Percentiles rank a stretch among this genome's conserved stretches.
These are phyloP conservation scores for Wickerhamomyces strasburgensis DNA, from an alignment of 805 yeast species.

Conservation along the genomic window DNA sequence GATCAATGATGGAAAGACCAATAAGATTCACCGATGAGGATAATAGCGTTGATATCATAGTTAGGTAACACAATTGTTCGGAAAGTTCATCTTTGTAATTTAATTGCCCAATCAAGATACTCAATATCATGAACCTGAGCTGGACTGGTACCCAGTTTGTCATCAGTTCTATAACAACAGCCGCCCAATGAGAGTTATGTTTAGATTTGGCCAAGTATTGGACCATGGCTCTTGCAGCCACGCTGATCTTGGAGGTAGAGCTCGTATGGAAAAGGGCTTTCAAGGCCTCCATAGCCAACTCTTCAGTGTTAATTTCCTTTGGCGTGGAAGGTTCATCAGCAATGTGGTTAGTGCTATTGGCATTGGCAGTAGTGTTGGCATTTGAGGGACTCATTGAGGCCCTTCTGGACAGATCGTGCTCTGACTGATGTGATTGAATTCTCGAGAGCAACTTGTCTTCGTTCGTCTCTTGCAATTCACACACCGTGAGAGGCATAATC, in stretches of 20 bases:
- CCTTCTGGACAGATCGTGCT: constrained; percentile 19
- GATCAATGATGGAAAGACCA: constrained; percentile 81
- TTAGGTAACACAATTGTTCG: constrained; percentile 32
- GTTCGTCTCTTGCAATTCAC: constrained; percentile 19
- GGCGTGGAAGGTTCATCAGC: constrained; percentile 10
- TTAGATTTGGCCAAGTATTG: constrained; percentile 36
- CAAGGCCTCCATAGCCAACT: constrained; percentile 38
- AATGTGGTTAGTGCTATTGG: constrained; percentile 6
- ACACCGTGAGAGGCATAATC: constrained; percentile 17
- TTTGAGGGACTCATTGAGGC: constrained; percentile 2
- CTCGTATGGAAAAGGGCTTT: constrained; percentile 59
- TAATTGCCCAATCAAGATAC: constrained; percentile 38
- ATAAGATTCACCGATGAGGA: constrained; percentile 77
- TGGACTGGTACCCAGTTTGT: constrained; percentile 81
- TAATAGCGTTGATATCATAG: constrained; percentile 52
- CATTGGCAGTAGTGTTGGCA: constrained; percentile 20
- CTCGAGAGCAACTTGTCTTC: constrained; percentile 21
- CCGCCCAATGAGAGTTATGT: constrained; percentile 43
- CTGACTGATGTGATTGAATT: constrained; percentile 17
- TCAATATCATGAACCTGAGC: constrained; percentile 59
- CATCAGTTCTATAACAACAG: constrained; percentile 54
- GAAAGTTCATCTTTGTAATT: constrained; percentile 13
- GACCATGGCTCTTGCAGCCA: constrained; percentile 50
- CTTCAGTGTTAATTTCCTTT: constrained; percentile 23
- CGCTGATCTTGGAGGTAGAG: constrained; percentile 53